Evolutionary conservation across 2,329 filamentous ascomycete genomes (phyloP).

Genomic region (Pyrenophora seminiperda): DNA sequence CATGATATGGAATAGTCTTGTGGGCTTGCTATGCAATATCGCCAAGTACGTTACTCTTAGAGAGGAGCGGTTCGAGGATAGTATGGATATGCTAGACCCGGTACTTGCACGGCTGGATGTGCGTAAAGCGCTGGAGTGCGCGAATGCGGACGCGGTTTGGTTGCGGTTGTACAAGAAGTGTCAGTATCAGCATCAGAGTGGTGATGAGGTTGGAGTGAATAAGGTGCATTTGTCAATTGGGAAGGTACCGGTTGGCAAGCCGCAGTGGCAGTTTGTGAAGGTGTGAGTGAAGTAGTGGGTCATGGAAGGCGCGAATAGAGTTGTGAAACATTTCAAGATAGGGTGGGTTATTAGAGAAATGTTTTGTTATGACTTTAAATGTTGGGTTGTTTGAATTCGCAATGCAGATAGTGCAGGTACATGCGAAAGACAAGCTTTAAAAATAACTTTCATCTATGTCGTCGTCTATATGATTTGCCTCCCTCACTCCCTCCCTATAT

Average conservation of each 20-base stretch:
- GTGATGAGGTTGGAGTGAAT: neutral
- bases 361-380: too few relatives aligned
- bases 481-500: too few relatives aligned
- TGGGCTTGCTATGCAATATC: constrained; percentile 65
- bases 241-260: constrained; percentile 14
- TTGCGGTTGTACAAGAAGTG: constrained; percentile 49
- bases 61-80: constrained; percentile 72
- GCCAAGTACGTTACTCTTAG: constrained; percentile 67
- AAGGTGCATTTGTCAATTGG: neutral
- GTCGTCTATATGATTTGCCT: too few relatives aligned
- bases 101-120: constrained; percentile 53
- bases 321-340: neutral
- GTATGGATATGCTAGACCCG: constrained; percentile 64
- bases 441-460: too few relatives aligned
- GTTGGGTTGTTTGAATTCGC: too few relatives aligned
- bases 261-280: constrained; percentile 19
- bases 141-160: constrained; percentile 81
- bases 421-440: too few relatives aligned
- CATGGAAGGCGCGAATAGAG: too few relatives aligned
- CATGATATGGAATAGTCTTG: constrained; percentile 68
- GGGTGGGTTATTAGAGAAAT: too few relatives aligned
- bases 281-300: neutral
- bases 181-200: constrained; percentile 4
- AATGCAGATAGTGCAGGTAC: too few relatives aligned
- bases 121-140: constrained; percentile 62